These are phyloP conservation scores for Elsinoe batatas DNA, from an alignment of 2,329 filamentous ascomycete species.

Conservation along the genomic window DNA sequence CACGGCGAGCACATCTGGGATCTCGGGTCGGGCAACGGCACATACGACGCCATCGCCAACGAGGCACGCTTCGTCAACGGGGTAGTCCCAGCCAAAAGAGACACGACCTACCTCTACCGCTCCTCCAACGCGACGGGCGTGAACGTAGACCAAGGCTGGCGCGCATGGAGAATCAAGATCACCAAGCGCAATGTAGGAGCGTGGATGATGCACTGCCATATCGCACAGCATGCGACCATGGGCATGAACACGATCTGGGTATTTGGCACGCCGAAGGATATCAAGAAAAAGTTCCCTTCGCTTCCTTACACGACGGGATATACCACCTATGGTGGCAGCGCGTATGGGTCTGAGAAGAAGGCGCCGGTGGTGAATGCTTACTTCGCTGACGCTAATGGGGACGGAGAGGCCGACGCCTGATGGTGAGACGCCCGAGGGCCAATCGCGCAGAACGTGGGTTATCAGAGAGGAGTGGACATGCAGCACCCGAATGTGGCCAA, in stretches of 20 bases:
- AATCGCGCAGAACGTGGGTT: too few relatives aligned
- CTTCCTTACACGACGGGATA: conserved; percentile 3
- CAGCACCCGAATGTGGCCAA: too few relatives aligned
- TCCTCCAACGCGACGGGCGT: conserved; percentile 35
- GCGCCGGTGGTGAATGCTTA: conserved; percentile 30
- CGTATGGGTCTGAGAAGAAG: conserved; percentile 15
- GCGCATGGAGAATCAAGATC: conserved; percentile 50
- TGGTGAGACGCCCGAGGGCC: too few relatives aligned
- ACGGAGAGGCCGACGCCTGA: neutral
- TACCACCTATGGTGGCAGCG: conserved; percentile 3
- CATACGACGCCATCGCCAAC: conserved; percentile 42
- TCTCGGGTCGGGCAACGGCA: conserved; percentile 44
- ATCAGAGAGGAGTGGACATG: too few relatives aligned
- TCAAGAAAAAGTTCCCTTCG: neutral
- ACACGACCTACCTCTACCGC: conserved; percentile 47
- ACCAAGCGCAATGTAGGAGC: conserved; percentile 38
- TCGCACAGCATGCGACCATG: conserved; percentile 51
- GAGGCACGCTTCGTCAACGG: conserved; percentile 27
- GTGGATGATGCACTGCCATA: conserved; percentile 56
- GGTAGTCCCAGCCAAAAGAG: conserved; percentile 31
- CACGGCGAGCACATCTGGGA: conserved; percentile 49
- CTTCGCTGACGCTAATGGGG: conserved; percentile 32
- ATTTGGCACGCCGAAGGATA: neutral
- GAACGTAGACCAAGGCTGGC: conserved; percentile 43
- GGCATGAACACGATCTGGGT: conserved; percentile 8